These are phyloP conservation scores for Ustilago shanxiensis DNA, from an alignment of 1,284 basidiomycete species.

Conservation along the genomic window DNA sequence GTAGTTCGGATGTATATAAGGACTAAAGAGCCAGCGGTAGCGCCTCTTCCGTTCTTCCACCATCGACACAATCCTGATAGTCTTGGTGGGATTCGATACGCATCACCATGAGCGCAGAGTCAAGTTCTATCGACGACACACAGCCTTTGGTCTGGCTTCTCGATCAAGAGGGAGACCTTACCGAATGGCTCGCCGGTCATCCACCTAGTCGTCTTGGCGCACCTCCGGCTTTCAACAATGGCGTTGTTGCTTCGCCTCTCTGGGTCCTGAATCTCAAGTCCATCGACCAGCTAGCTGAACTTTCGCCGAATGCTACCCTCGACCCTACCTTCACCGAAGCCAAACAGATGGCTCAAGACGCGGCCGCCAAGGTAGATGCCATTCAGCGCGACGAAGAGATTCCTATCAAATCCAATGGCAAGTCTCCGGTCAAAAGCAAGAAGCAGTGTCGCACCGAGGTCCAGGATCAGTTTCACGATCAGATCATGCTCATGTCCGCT, in stretches of 20 bases:
- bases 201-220: constrained; percentile 20
- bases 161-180: constrained; percentile 5
- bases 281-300: constrained; percentile 24
- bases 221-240: constrained; percentile 23
- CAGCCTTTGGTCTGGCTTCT: constrained; percentile 19
- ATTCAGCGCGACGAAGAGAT: constrained; percentile 29
- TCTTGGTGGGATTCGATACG: not conserved
- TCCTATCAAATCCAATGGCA: constrained; percentile 13
- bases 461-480: constrained; percentile 28
- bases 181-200: constrained; percentile 24
- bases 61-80: not conserved
- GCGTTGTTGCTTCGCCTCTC: constrained; percentile 5
- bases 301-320: not conserved
- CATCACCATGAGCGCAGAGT: not conserved
- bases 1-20: not conserved
- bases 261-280: constrained; percentile 15
- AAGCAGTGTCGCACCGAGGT: constrained; percentile 35
- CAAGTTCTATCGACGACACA: not conserved
- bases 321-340: constrained; percentile 16
- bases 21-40: not conserved
- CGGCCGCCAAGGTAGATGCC: constrained; percentile 1
- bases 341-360: constrained; percentile 1
- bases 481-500: constrained; percentile 22
- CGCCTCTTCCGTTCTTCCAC: not conserved
- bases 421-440: constrained; percentile 20